These are phyloP conservation scores for Arthromyces matolae DNA, from an alignment of 768 basidiomycete genomes.

Conservation along the genomic window DNA sequence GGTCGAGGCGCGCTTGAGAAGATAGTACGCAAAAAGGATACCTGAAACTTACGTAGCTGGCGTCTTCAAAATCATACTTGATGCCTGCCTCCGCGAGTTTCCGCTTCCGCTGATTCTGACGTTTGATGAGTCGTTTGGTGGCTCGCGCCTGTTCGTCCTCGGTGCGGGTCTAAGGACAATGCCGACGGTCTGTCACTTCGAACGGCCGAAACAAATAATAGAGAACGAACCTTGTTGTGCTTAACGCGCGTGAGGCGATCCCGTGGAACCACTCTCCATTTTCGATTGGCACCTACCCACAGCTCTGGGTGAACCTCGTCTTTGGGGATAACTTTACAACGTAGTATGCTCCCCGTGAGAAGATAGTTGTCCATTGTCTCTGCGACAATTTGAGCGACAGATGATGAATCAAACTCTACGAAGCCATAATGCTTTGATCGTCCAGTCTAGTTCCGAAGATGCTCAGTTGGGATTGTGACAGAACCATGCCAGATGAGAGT, in stretches of 20 bases:
- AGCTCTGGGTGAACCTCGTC: constrained; percentile 90
- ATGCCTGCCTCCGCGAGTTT: constrained; percentile 82
- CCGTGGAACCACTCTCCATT: constrained; percentile 75
- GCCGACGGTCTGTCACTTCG: background rate
- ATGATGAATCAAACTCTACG: constrained; percentile 86
- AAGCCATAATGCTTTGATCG: constrained; percentile 96
- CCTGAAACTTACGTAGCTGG: constrained; percentile 81
- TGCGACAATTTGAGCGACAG: constrained; percentile 91
- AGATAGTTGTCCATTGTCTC: constrained; percentile 99
- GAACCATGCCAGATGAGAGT: background rate
- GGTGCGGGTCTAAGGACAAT: constrained; percentile 57
- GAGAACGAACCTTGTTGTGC: constrained; percentile 74
- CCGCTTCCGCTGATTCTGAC: constrained; percentile 72
- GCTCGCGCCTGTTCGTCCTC: constrained; percentile 63
- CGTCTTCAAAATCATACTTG: constrained; percentile 78
- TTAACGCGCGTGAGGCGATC: constrained; percentile 66
- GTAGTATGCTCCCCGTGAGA: constrained; percentile 88
- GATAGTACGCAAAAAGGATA: too few species aligned
- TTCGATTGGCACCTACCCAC: constrained; percentile 96
- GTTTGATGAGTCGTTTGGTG: constrained; percentile 65
- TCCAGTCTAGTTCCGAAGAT: constrained; percentile 62
- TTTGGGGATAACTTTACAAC: constrained; percentile 85
- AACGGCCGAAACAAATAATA: background rate
- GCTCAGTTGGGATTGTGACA: background rate
- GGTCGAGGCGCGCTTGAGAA: too few species aligned